Evolutionary conservation across 495 filamentous ascomycete genomes (phyloP).

Genomic region (Neurospora sp.): DNA sequence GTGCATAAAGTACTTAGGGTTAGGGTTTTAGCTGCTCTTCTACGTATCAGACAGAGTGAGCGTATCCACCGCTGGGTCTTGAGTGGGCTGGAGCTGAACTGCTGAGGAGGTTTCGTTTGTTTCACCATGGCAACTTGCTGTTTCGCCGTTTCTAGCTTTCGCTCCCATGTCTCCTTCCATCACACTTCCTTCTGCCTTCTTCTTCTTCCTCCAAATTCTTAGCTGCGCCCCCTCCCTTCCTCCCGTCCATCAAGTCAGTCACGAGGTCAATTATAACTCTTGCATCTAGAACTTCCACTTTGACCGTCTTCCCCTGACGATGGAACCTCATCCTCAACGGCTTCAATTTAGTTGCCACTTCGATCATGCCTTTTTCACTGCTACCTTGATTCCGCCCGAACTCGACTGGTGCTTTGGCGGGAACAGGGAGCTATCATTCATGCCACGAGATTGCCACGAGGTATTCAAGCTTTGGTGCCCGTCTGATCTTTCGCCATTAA

Average conservation of each 20-base stretch:
- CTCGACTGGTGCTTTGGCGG: background rate
- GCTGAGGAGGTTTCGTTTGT: background rate
- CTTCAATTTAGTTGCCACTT: background rate
- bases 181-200: background rate
- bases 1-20: background rate
- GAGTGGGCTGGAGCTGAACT: background rate
- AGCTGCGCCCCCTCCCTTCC: background rate
- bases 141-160: background rate
- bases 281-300: background rate
- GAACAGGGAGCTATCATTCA: background rate
- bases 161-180: background rate
- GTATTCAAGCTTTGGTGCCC: background rate
- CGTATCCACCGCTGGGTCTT: background rate
- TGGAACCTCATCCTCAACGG: background rate
- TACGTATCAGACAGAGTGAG: background rate
- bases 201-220: background rate
- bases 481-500: background rate
- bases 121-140: background rate
- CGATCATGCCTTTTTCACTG: background rate
- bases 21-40: background rate
- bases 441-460: background rate
- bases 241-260: background rate
- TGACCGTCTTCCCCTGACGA: background rate
- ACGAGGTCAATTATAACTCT: background rate
- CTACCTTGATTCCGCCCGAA: background rate